Percentiles rank a stretch among this genome's conserved stretches.
Conservation (phyloP, 2,329 filamentous ascomycete genomes). For the Onygenales sp. region DNA sequence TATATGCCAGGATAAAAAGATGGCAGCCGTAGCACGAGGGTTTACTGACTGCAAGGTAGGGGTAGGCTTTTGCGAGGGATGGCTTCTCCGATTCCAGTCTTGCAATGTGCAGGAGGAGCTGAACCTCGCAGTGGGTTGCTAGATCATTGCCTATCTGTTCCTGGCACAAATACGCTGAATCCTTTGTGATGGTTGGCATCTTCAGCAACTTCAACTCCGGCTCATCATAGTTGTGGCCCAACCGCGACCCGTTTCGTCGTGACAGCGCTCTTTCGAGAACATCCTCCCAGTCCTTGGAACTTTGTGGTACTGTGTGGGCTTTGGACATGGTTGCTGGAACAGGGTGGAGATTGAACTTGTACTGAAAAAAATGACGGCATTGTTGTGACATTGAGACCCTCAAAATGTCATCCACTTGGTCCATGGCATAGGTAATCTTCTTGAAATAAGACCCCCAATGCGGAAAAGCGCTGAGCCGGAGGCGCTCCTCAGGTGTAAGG, state of each 20-base stretch:
- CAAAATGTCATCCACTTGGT: not conserved
- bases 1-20: not conserved
- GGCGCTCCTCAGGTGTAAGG: not conserved
- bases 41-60: not conserved
- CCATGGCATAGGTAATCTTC: not conserved
- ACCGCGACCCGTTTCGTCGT: not conserved
- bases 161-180: not conserved
- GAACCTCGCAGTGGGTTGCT: not conserved
- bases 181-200: not conserved
- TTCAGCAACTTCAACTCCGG: not conserved
- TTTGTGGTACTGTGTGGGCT: not conserved
- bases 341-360: not conserved
- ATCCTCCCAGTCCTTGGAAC: not conserved
- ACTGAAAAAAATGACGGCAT: constrained; percentile 1
- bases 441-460: not conserved
- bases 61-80: constrained; percentile 1
- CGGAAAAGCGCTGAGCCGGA: not conserved
- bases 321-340: not conserved
- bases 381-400: not conserved
- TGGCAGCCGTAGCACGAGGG: not conserved
- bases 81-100: not conserved
- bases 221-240: not conserved
- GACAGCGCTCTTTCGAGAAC: constrained; percentile 1
- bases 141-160: not conserved
- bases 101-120: not conserved